Evolutionary conservation across 2,329 filamentous ascomycete species (phyloP), one percentile per base, ranked within the genome.

Genomic region (Lasiodiplodia sp.): DNA sequence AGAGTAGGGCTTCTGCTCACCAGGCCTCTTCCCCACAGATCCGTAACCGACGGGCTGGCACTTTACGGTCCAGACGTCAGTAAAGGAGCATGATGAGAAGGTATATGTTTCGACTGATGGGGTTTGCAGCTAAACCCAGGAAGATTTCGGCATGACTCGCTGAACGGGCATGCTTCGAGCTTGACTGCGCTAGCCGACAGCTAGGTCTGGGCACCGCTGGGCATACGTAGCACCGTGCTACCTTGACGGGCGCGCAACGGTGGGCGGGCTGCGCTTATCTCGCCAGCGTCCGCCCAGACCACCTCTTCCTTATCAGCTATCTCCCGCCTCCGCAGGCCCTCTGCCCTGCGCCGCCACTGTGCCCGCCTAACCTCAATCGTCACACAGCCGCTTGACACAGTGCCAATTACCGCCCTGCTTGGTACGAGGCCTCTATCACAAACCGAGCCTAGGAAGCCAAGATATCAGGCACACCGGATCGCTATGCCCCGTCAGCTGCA

Each of bases 251-350:
- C 28, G 28, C 5, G 28, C 28, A 28, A 28, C 28, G 28, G 28
- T 28, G 28, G 28, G 28, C 28, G 28, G 28, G 28, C 28, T 28
- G 28, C 28, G 58, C 58, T 63, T 63, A 63, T 63, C 40, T 63
- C 40, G 12, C 16, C 53, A 37, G 28, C 28, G 53, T 31, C 49
- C 21, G 56, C 56, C 56, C 28, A 60, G 53, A 56, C 53, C 53
- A 56, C 47, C 31, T 14, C 38, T 37, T n/a, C 31, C 60, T 64
- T 64, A 64, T 64, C 60, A 64, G 60, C 57, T 62, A 62, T 62
- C 57, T 62, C 38, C 21, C 37, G 16, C 56, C 56, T 47, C 37
- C 37, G 37, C 37, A 49, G 18, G 7, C 2, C 47, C 47, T 49
- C 52, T 31, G 52, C 52, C 18, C 52, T 31, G 52, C 52, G 12